Conservation (phyloP, 2,329 filamentous ascomycete species). For the Paraphaeosphaeria minitans region DNA sequence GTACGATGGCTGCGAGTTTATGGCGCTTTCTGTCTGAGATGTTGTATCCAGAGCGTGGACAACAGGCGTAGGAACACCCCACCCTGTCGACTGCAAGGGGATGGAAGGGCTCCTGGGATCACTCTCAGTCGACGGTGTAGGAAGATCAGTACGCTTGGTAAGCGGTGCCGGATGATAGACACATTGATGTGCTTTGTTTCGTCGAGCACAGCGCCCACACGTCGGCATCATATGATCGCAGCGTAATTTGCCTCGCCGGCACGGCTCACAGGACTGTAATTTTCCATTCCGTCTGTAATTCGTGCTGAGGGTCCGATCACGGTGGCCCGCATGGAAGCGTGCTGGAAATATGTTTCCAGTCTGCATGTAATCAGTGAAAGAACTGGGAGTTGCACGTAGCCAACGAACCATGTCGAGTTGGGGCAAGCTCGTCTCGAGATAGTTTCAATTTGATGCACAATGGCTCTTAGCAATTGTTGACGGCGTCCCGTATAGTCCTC, state of each 20-base stretch:
- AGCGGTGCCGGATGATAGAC: conserved; percentile 45
- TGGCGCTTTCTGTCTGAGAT: not conserved
- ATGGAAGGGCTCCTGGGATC: conserved; percentile 17
- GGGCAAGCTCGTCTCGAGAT: not conserved
- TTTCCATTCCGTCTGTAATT: conserved; percentile 45
- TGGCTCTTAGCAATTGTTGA: not conserved
- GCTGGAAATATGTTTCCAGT: conserved; percentile 39
- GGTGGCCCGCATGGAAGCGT: conserved; percentile 31
- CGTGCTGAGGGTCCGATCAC: conserved; percentile 33
- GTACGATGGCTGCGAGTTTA: not conserved
- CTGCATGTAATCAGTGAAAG: conserved; percentile 12
- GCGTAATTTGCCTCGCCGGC: conserved; percentile 42
- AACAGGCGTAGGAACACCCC: not conserved
- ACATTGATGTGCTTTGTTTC: conserved; percentile 35
- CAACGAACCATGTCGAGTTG: conserved; percentile 2
- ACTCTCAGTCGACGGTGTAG: conserved; percentile 22
- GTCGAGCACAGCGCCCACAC: conserved; percentile 40
- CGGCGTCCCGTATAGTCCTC: not conserved
- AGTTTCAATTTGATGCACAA: not conserved
- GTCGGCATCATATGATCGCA: conserved; percentile 45
- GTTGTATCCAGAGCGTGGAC: not conserved
- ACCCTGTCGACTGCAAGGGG: conserved; percentile 8
- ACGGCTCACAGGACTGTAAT: conserved; percentile 46
- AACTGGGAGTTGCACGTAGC: not conserved
- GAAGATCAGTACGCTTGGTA: conserved; percentile 26